A percentile compares a stretch with the other conserved stretches of the same genome.
phyloP scores from a whole-genome alignment of 2,329 filamentous ascomycete genomes.

The Beauveria varroae region DNA sequence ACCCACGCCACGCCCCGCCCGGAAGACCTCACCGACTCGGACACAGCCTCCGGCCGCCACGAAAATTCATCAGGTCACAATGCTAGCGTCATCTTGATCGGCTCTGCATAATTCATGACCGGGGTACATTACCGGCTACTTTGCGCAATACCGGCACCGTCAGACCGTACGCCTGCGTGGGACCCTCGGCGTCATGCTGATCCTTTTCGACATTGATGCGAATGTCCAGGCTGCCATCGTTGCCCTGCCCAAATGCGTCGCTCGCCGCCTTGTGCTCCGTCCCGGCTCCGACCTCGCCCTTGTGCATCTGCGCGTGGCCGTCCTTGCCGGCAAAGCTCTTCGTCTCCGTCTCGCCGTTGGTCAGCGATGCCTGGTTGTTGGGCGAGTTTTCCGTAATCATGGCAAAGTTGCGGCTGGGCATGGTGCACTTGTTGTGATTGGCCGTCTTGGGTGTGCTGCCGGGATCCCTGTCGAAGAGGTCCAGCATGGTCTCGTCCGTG shows the following conservation, averaged over 20 bases:
- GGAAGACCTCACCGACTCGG: slow-evolving; percentile 7
- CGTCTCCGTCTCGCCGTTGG: slow-evolving; percentile 16
- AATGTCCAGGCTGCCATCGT: slow-evolving; percentile 65
- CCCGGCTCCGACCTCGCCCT: slow-evolving; percentile 71
- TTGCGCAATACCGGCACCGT: slow-evolving; percentile 63
- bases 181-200: slow-evolving; percentile 72
- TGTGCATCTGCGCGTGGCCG: slow-evolving; percentile 64
- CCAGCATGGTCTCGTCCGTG: slow-evolving; percentile 88
- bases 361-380: slow-evolving; percentile 30
- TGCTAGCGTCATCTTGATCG: slow-evolving; percentile 6
- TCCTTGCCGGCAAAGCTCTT: slow-evolving; percentile 42
- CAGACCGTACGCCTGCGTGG: slow-evolving; percentile 75
- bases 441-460: slow-evolving; percentile 68
- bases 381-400: slow-evolving; percentile 83
- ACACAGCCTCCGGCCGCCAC: not conserved
- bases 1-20: not conserved
- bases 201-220: slow-evolving; percentile 82
- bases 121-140: not conserved
- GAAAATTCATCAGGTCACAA: not conserved
- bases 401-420: slow-evolving; percentile 90
- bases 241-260: slow-evolving; percentile 43
- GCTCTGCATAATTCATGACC: not conserved
- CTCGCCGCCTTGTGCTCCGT: slow-evolving; percentile 67
- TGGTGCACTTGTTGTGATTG: slow-evolving; percentile 74
- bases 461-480: slow-evolving; percentile 86